phyloP scores from a whole-genome alignment of 2,329 filamentous ascomycete genomes.

The Botrytis galanthina region DNA sequence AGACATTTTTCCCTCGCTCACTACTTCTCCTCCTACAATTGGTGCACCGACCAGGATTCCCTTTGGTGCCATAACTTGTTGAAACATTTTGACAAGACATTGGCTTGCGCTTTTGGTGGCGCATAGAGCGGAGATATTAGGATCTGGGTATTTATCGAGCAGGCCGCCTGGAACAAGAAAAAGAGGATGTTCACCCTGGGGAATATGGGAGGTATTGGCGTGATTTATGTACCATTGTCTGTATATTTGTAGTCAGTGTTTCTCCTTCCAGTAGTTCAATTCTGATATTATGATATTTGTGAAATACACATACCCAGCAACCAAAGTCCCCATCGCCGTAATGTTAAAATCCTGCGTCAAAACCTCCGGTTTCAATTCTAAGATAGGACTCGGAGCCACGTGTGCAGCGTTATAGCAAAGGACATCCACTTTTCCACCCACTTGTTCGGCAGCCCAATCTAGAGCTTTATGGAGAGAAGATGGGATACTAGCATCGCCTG shows the following conservation, averaged over 20 bases:
- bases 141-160: conserved; percentile 4
- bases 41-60: conserved; percentile 11
- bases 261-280: not conserved
- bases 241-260: not conserved
- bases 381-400: not conserved
- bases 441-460: conserved; percentile 2
- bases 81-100: conserved; percentile 11
- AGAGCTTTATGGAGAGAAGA: conserved; percentile 6
- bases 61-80: not conserved
- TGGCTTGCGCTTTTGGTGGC: conserved; percentile 9
- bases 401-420: conserved; percentile 12
- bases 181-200: not conserved
- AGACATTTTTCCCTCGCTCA: not conserved
- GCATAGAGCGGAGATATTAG: not conserved
- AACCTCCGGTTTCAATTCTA: not conserved
- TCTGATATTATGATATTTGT: not conserved
- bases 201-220: not conserved
- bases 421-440: conserved; percentile 2
- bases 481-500: conserved; percentile 1
- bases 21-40: conserved; percentile 1
- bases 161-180: not conserved
- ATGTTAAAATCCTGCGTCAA: conserved; percentile 12
- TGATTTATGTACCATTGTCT: conserved; percentile 9
- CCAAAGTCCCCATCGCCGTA: not conserved
- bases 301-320: conserved; percentile 5